phyloP scores from a whole-genome alignment of 345 rosid genomes.

The Populus tremula region DNA sequence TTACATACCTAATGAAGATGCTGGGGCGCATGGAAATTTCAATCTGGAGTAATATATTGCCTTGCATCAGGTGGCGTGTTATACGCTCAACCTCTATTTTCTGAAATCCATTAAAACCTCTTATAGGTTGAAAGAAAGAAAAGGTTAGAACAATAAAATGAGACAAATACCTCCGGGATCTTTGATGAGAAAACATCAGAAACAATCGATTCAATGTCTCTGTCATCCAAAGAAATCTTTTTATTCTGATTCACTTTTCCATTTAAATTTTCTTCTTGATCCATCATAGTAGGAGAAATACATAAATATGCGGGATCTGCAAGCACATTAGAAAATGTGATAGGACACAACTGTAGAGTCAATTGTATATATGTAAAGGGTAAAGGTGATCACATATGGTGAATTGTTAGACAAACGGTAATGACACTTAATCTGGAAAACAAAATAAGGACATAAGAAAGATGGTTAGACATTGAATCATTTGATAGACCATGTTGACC shows the following conservation, averaged over 20 bases:
- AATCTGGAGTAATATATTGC: conserved; percentile 53
- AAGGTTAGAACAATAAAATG: not conserved
- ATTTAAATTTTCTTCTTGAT: conserved; percentile 26
- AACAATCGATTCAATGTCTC: conserved; percentile 49
- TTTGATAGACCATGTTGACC: not conserved
- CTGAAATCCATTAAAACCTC: conserved; percentile 30
- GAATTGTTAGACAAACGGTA: no score
- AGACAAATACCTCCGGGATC: conserved; percentile 49
- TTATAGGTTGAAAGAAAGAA: not conserved
- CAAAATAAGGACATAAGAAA: no score
- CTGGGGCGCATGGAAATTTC: conserved; percentile 44
- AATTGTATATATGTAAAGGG: not conserved
- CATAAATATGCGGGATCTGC: conserved; percentile 69
- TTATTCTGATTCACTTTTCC: conserved; percentile 17
- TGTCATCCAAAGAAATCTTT: conserved; percentile 34
- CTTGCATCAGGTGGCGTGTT: conserved; percentile 64
- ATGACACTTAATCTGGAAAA: no score
- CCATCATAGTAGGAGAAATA: conserved; percentile 30
- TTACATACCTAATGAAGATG: conserved; percentile 28
- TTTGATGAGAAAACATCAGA: conserved; percentile 39
- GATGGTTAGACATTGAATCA: no score
- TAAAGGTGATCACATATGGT: not conserved
- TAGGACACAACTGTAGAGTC: not conserved
- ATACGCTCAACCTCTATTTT: conserved; percentile 59
- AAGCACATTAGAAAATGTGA: conserved; percentile 3